A percentile compares a stretch with the other conserved stretches of the same genome.
phyloP scores from a whole-genome alignment of 2,329 filamentous ascomycete genomes.

The Pseudofabraea citricarpa region DNA sequence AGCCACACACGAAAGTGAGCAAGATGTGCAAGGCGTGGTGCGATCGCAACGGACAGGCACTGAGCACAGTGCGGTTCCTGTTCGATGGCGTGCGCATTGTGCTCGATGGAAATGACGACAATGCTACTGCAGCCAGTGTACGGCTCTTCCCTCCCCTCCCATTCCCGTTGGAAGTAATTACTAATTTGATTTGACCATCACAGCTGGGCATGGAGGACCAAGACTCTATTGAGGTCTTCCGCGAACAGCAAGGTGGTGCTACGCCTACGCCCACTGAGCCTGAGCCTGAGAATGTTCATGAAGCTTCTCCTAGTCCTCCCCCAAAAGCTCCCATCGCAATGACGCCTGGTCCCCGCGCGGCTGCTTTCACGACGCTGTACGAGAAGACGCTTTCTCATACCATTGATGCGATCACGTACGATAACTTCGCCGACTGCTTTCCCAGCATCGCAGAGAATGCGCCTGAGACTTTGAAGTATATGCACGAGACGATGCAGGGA shows the following conservation, averaged over 20 bases:
- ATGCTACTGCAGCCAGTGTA: not conserved
- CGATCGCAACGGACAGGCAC: not conserved
- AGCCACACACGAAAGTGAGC: not conserved
- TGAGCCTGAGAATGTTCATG: not conserved
- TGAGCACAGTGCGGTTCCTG: not conserved
- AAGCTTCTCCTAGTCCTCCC: conserved; percentile 17
- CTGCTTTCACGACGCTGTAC: conserved; percentile 50
- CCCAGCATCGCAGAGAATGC: conserved; percentile 51
- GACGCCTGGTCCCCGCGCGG: conserved; percentile 52
- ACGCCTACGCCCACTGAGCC: no score
- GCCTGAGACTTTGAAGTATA: conserved; percentile 44
- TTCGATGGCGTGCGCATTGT: not conserved
- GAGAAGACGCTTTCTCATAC: conserved; percentile 47
- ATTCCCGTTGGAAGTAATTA: no score
- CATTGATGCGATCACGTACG: conserved; percentile 48
- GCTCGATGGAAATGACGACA: no score
- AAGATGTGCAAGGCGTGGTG: not conserved
- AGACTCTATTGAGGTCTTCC: not conserved
- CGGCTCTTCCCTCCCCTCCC: not conserved
- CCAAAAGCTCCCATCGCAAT: conserved; percentile 13
- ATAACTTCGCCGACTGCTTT: conserved; percentile 57
- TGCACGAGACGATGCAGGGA: conserved; percentile 55
- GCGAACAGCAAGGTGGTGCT: not conserved
- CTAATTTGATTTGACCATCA: no score
- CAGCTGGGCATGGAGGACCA: not conserved